Base-by-base conservation (phyloP, 2,329 filamentous ascomycete genomes). In the Nothopassalora personata region DNA sequence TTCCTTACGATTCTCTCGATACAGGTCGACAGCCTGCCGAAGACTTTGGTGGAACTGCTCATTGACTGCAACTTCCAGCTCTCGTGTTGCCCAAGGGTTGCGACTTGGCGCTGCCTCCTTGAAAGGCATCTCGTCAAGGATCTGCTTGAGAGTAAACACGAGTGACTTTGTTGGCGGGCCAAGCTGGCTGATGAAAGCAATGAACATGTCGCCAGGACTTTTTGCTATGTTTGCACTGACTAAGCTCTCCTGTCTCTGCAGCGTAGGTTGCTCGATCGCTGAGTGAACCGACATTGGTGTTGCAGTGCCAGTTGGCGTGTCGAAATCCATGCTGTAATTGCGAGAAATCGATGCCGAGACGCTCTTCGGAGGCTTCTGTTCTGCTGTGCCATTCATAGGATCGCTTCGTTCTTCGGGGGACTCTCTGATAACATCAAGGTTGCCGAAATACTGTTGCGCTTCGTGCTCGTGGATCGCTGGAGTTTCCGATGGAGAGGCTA, bases 81-180 rank as follows among this genome's bases (percentile, higher is more conserved):
- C 83, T 81, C 11, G 84, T 77, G 59, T 54, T 13, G 59, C 50
- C 66, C 65, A 66, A 6, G 64, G 63, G 51, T 64, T 66, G 54
- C 62, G 64, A 27, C 53, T 19, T 47, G 53, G 15, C 33, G 53
- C 31, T 39, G 5, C 86, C 50, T 59, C 43, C 54, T 57, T 31
- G 73, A 96, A 97, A 0, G 92, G 91, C 1, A 95, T 82, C 62
- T 96, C 91, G 55, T 90, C 87, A 7, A 99, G 83, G 9, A 96
- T 91, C 70, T 95, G 88, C 10, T 91, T 90, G 43, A 99, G 76
- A 0, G 94, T 97, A 67, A 89, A 94, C 2, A 91, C 90, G n/a
- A 99, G 77, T 0, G 93, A 97, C 73, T 96, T 96, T 86, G 97
- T 96, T 0, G 93, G 94, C 1, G 94, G 94, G 0, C 94, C 94